Evolutionary conservation across 2,329 filamentous ascomycete genomes (phyloP), one percentile per base, ranked within the genome.

Genomic region (Cladosporium sp.): DNA sequence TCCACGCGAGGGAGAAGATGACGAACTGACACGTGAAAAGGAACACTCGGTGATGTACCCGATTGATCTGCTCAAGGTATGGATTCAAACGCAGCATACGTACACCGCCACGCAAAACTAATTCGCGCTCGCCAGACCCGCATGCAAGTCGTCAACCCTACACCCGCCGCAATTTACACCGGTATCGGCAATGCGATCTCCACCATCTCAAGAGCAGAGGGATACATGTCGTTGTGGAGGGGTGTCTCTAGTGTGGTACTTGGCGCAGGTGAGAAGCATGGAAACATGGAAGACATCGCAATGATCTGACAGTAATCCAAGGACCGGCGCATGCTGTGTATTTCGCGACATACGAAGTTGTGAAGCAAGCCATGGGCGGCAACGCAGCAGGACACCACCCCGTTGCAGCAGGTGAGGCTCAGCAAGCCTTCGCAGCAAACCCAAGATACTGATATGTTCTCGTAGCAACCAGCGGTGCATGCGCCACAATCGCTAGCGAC

Each of bases 1-100:
- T 23, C n/a, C 37, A 10, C 2, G 18, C 3, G 18, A 21, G 40
- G 40, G 10, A 21, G 29, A 21, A 28, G 50, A 56, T n/a, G 37
- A 61, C 65, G 60, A 11, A 46, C 68, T 69, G 66, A 70, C 52
- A n/a, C 53, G 66, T 58, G 62, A 75, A 66, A 72, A 97, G 93
- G 94, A 98, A 82, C 94, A 98, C 80, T 96, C 94, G 67, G 93
- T 97, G 74, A 98, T 99, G 95, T 99, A 99, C 78, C 95, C 95
- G 23, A 91, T 99, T 76, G 95, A 99, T 82, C 88, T 96, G 72
- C 91, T 99, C 77, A 99, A 99, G 90, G 95, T 97, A 78, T 70
- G 83, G 62, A 57, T 18, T 31, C n/a, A 18, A 44, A 10, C 3
- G 5, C 35, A 59, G 18, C 18, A 21, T 14, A 21, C 14, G 10